Conservation (phyloP, 768 basidiomycete species). For the Lactarius psammicola region DNA sequence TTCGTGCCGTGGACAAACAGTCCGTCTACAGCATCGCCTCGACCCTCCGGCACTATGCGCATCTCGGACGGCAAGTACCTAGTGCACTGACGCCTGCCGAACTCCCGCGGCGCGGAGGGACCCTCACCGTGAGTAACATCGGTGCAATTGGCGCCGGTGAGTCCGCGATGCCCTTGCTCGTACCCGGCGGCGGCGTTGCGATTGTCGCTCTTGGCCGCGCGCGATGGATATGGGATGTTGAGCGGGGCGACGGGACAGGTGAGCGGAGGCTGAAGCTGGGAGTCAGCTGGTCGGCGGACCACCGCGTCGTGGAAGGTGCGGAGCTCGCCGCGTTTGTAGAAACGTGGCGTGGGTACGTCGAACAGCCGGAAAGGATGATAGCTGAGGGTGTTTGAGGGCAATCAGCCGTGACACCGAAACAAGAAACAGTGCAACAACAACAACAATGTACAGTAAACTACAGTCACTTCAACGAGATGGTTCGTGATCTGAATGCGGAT, state of each 20-base stretch:
- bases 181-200: slow-evolving; percentile 80
- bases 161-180: slow-evolving; percentile 68
- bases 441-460: not conserved
- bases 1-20: slow-evolving; percentile 51
- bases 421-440: too few relatives aligned
- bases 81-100: slow-evolving; percentile 61
- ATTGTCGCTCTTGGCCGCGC: slow-evolving; percentile 81
- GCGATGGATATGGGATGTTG: slow-evolving; percentile 74
- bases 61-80: slow-evolving; percentile 67
- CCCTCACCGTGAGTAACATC: slow-evolving; percentile 78
- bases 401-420: not conserved
- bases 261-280: slow-evolving; percentile 57
- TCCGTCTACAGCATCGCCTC: slow-evolving; percentile 64
- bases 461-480: not conserved
- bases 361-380: slow-evolving; percentile 67
- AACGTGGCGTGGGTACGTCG: slow-evolving; percentile 78
- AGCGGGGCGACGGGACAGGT: slow-evolving; percentile 46
- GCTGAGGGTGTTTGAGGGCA: slow-evolving; percentile 43
- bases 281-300: slow-evolving; percentile 84
- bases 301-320: slow-evolving; percentile 84
- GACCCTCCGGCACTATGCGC: slow-evolving; percentile 55
- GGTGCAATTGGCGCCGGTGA: slow-evolving; percentile 77
- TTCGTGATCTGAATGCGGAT: not conserved
- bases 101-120: slow-evolving; percentile 74
- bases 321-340: slow-evolving; percentile 89